These are phyloP conservation scores for Raffaelea arxii DNA, from an alignment of 2,329 filamentous ascomycete genomes.

Conservation along the genomic window DNA sequence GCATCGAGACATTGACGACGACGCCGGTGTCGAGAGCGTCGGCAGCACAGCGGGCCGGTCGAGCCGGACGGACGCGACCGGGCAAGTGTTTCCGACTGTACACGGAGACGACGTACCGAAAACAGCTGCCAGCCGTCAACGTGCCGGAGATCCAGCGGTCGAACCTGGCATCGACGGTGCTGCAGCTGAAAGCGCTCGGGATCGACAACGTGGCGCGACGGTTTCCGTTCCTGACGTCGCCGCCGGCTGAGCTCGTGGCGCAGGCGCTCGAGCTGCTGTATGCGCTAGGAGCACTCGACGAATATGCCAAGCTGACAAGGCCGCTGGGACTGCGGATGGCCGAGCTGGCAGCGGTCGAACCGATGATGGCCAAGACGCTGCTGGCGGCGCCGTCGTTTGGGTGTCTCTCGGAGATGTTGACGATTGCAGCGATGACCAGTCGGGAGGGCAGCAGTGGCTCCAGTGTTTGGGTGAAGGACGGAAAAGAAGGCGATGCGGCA, in stretches of 20 bases:
- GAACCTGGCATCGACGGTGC: conserved; percentile 76
- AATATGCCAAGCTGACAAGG: conserved; percentile 80
- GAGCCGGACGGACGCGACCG: conserved; percentile 78
- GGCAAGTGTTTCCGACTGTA: conserved; percentile 95
- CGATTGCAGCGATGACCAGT: conserved; percentile 89
- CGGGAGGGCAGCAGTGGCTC: conserved; percentile 69
- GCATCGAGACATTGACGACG: conserved; percentile 78
- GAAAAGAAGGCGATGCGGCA: conserved; percentile 56
- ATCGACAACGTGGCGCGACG: conserved; percentile 91
- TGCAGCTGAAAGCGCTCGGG: conserved; percentile 89
- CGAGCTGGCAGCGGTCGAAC: conserved; percentile 82
- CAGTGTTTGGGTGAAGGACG: conserved; percentile 61
- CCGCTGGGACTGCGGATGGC: conserved; percentile 88
- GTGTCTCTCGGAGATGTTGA: conserved; percentile 78
- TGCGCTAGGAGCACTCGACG: conserved; percentile 76
- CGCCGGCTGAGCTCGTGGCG: conserved; percentile 74
- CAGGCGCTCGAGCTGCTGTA: conserved; percentile 83
- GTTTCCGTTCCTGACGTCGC: conserved; percentile 81
- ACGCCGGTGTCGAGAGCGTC: conserved; percentile 83
- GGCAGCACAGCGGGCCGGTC: conserved; percentile 81
- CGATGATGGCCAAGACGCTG: conserved; percentile 89
- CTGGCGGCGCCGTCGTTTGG: conserved; percentile 65
- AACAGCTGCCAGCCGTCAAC: conserved; percentile 56
- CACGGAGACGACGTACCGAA: conserved; percentile 61
- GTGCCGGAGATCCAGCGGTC: conserved; percentile 87